These are phyloP conservation scores for Jamesozyma gamospora DNA, from an alignment of 805 yeast species.

Conservation along the genomic window DNA sequence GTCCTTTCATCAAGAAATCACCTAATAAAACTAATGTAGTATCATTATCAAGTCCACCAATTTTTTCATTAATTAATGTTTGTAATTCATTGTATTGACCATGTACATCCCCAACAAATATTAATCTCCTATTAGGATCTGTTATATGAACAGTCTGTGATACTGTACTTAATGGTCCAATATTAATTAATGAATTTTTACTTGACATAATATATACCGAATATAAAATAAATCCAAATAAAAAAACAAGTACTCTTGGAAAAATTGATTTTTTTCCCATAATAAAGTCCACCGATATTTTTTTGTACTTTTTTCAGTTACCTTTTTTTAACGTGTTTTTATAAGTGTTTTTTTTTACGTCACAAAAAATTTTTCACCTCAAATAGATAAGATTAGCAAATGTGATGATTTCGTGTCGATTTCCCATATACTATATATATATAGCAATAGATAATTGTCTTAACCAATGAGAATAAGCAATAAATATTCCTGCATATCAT, in stretches of 20 bases:
- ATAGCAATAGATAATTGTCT: too few relatives aligned
- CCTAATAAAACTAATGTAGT: slow-evolving; percentile 56
- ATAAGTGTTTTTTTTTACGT: too few relatives aligned
- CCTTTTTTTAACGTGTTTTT: too few relatives aligned
- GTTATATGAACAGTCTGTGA: slow-evolving; percentile 1
- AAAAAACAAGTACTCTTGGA: background rate
- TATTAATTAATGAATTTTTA: background rate
- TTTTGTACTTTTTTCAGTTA: too few relatives aligned
- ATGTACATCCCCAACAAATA: slow-evolving; percentile 82
- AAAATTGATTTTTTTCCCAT: background rate
- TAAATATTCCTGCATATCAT: too few relatives aligned
- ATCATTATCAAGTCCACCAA: slow-evolving; percentile 36
- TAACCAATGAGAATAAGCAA: too few relatives aligned
- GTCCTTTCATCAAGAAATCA: slow-evolving; percentile 80
- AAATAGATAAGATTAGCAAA: too few relatives aligned
- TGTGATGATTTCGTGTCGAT: too few relatives aligned
- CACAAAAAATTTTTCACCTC: too few relatives aligned
- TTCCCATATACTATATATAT: too few relatives aligned
- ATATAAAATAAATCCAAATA: background rate
- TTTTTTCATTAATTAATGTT: slow-evolving; percentile 39
- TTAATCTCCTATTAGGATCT: slow-evolving; percentile 32
- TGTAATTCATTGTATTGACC: slow-evolving; percentile 55
- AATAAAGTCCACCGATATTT: background rate
- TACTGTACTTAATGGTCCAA: slow-evolving; percentile 3
- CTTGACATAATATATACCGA: background rate